Percentiles rank a stretch among this genome's conserved stretches.
Conservation (phyloP, 805 yeast genomes). For the Metschnikowia arizonensis region DNA sequence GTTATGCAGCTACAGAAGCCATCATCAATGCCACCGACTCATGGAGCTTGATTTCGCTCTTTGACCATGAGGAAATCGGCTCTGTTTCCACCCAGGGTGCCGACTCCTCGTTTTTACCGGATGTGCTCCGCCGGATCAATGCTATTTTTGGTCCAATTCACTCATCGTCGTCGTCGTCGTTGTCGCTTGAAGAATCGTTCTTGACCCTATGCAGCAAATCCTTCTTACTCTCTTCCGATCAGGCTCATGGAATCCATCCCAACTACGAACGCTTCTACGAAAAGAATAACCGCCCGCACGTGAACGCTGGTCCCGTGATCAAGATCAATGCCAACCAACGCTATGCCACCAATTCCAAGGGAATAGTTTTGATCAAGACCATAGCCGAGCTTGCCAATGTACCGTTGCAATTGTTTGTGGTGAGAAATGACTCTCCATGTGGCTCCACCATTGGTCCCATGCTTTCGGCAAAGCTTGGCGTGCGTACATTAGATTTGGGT, state of each 20-base stretch:
- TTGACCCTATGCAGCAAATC: slow-evolving; percentile 37
- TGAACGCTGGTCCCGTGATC: slow-evolving; percentile 89
- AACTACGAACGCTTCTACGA: slow-evolving; percentile 80
- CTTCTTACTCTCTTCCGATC: slow-evolving; percentile 86
- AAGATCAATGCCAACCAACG: slow-evolving; percentile 94
- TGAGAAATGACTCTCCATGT: slow-evolving; percentile 87
- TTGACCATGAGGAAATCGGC: slow-evolving; percentile 96
- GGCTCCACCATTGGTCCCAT: slow-evolving; percentile 97
- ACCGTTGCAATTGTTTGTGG: slow-evolving; percentile 93
- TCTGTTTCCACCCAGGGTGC: slow-evolving; percentile 96
- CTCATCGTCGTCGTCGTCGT: too few relatives aligned
- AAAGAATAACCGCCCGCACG: slow-evolving; percentile 66
- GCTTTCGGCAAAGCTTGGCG: slow-evolving; percentile 79
- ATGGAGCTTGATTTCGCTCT: slow-evolving; percentile 67
- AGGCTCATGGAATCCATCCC: slow-evolving; percentile 97
- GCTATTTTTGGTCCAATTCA: slow-evolving; percentile 19
- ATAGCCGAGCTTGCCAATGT: slow-evolving; percentile 63
- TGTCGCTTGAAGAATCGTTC: slow-evolving; percentile 33
- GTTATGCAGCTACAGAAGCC: slow-evolving; percentile 75
- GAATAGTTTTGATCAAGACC: slow-evolving; percentile 71
- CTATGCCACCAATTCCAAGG: slow-evolving; percentile 90
- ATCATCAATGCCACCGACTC: slow-evolving; percentile 50
- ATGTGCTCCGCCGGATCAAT: slow-evolving; percentile 67
- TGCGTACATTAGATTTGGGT: slow-evolving; percentile 84
- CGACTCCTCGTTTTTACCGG: slow-evolving; percentile 83